Base-by-base conservation (phyloP, 2,329 filamentous ascomycete genomes). In the Sclerotinia spermophila region DNA sequence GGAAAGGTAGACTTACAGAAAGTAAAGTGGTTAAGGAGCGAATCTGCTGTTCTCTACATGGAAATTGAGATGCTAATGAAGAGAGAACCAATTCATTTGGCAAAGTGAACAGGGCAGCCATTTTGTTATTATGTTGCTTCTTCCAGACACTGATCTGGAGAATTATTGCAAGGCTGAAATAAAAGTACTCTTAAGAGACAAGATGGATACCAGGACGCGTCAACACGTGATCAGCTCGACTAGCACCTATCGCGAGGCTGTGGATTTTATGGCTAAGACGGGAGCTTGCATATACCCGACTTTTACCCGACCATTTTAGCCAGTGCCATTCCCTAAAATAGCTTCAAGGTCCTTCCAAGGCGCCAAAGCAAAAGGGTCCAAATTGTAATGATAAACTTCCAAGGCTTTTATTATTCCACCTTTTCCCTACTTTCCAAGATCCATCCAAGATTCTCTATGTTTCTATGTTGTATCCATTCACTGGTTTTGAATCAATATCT, bases 11-110 rank as follows among this genome's bases (percentile, higher is more conserved):
- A 71, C 77, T 74, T 69, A 79, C 77, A 13, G 76, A 80, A 38
- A 89, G 76, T 6, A 90, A 82, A 1, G 86, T 86, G 30, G 85
- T 82, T 15, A 90, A 80, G 24, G 86, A 82, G n/a, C 84, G 83
- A 70, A 89, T 88, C 78, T 90, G 88, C 64, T 82, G 79, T 62
- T 87, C 85, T 69, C 88, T 84, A 72, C 86, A 87, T 11, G 87
- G 87, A 72, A 86, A 89, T 27, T 75, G 80, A 60, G 84, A 78
- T 42, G 82, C 76, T 10, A 89, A 76, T 4, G 83, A 78, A 2
- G 83, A 79, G 11, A 86, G 77, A 11, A 86, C 74, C 48, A 82
- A 77, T 75, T 89, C 86, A 66, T 86, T 84, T 2, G 86, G 86
- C 21, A 86, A 81, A 71, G 82, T 78, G 76, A 88, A 88, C 24